A percentile compares a stretch with the other conserved stretches of the same genome.
These are phyloP conservation scores for Lasiodiplodia theobromae DNA, from an alignment of 2,329 filamentous ascomycete genomes.

Conservation along the genomic window DNA sequence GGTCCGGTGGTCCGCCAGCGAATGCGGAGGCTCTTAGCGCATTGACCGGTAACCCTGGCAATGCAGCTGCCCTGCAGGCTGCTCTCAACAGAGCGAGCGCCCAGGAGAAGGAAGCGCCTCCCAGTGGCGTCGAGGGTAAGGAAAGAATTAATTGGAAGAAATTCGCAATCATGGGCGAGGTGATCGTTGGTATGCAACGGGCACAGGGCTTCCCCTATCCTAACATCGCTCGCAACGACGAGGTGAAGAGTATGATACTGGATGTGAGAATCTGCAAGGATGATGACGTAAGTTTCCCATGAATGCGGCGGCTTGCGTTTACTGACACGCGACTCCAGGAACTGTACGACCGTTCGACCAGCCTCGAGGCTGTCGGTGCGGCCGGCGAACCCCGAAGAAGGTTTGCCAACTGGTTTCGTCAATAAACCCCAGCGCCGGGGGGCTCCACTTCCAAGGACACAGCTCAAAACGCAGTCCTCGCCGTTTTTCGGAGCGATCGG, in stretches of 20 bases:
- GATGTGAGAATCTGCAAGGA: conserved; percentile 83
- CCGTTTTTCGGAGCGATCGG: conserved; percentile 26
- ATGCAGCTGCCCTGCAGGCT: conserved; percentile 20
- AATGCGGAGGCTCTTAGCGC: conserved; percentile 15
- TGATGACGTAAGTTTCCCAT: conserved; percentile 74
- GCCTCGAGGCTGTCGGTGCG: conserved; percentile 51
- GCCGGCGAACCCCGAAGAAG: conserved; percentile 27
- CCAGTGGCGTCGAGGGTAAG: conserved; percentile 48
- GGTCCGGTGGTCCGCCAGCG: conserved; percentile 38
- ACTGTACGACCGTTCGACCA: conserved; percentile 65
- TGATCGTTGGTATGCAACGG: conserved; percentile 87
- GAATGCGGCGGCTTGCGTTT: conserved; percentile 2
- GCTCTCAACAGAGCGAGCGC: conserved; percentile 41
- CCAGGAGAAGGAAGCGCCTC: conserved; percentile 53
- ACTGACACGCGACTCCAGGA: conserved; percentile 52
- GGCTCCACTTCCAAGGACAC: conserved; percentile 26
- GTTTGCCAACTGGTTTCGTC: conserved; percentile 30
- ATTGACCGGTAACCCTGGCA: conserved; percentile 12
- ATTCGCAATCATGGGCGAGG: conserved; percentile 94
- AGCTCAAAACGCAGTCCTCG: conserved; percentile 24
- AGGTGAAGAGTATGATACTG: conserved; percentile 76
- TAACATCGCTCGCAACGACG: conserved; percentile 72
- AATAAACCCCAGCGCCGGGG: conserved; percentile 28
- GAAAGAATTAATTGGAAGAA: conserved; percentile 96
- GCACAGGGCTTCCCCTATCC: conserved; percentile 87